These are phyloP conservation scores for Salix koriyanagi DNA, from an alignment of 345 rosid species.

Conservation along the genomic window DNA sequence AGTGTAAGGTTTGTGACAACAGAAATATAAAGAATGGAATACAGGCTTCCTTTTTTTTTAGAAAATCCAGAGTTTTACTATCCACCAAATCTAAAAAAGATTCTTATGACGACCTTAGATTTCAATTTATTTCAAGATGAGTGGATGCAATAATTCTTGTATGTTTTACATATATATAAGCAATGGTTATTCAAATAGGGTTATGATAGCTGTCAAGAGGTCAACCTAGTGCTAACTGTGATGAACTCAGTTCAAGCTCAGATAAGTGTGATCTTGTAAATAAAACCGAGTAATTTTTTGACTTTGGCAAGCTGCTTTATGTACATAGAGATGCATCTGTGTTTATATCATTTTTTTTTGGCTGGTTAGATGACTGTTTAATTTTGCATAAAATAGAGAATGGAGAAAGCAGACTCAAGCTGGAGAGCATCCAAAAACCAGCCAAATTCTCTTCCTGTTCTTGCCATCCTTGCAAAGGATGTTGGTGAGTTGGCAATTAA, in stretches of 20 bases:
- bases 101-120: background rate
- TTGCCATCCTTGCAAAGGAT: slow-evolving; percentile 91
- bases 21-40: background rate
- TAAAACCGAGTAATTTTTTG: background rate
- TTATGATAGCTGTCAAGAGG: background rate
- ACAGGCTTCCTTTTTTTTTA: background rate
- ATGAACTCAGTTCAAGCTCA: background rate
- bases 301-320: background rate
- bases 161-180: background rate
- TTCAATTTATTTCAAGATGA: background rate
- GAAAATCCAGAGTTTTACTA: background rate
- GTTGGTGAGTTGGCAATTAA: slow-evolving; percentile 82
- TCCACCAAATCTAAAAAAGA: background rate
- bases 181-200: background rate
- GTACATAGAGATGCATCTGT: background rate
- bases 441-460: slow-evolving; percentile 78
- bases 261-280: background rate
- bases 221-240: background rate
- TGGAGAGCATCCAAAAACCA: slow-evolving; percentile 85
- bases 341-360: background rate
- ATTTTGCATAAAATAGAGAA: slow-evolving; percentile 48
- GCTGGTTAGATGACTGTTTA: slow-evolving; percentile 7
- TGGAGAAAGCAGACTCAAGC: slow-evolving; percentile 98
- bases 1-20: background rate
- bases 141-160: background rate